phyloP scores from a whole-genome alignment of 768 basidiomycete genomes.

The Astraeus odoratus region DNA sequence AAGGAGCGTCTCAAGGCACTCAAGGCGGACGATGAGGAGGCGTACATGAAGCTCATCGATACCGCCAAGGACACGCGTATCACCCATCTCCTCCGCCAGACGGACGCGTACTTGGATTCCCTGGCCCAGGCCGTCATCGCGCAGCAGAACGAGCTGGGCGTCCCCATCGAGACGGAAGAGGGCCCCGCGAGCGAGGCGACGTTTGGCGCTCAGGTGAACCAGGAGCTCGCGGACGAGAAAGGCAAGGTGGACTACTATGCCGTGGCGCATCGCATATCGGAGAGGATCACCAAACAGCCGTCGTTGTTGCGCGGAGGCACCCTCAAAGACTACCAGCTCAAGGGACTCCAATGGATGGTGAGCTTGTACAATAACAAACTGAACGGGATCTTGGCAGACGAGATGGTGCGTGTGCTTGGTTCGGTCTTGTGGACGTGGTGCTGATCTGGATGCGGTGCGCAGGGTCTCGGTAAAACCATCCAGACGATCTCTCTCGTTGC shows the following conservation, averaged over 20 bases:
- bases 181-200: conserved; percentile 80
- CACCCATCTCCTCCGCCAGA: conserved; percentile 91
- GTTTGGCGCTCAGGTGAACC: conserved; percentile 74
- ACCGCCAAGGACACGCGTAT: conserved; percentile 99
- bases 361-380: conserved; percentile 94
- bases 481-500: conserved; percentile 93
- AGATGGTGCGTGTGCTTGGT: conserved; percentile 55
- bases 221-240: conserved; percentile 54
- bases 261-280: conserved; percentile 87
- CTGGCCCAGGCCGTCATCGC: conserved; percentile 89
- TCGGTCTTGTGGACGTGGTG: conserved; percentile 2
- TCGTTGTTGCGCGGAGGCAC: conserved; percentile 76
- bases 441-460: not conserved
- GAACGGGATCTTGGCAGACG: conserved; percentile 92
- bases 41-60: conserved; percentile 98
- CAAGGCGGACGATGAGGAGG: conserved; percentile 97
- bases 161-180: conserved; percentile 55
- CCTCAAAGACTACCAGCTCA: conserved; percentile 91
- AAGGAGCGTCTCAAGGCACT: conserved; percentile 98
- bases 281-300: conserved; percentile 75
- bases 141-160: conserved; percentile 74
- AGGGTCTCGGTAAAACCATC: conserved; percentile 95
- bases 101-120: conserved; percentile 90
- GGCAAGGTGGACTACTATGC: conserved; percentile 93
- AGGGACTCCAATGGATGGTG: conserved; percentile 98